These are phyloP conservation scores for Pseudogymnoascus verrucosus DNA, from an alignment of 2,329 filamentous ascomycete species.

Conservation along the genomic window DNA sequence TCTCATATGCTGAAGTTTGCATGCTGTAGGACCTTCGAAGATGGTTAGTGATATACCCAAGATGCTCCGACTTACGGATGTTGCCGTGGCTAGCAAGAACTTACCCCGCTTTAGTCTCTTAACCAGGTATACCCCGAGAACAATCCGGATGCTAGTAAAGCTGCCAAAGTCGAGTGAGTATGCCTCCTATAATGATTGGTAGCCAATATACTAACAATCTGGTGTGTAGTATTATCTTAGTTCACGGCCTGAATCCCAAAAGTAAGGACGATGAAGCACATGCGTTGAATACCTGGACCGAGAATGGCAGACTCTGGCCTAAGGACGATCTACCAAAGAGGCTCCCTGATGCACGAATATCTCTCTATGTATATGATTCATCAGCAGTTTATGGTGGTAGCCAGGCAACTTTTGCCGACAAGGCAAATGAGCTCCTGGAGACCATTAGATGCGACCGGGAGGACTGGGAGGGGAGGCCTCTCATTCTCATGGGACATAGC, in stretches of 20 bases:
- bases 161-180: constrained; percentile 13
- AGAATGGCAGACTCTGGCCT: constrained; percentile 22
- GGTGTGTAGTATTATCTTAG: constrained; percentile 18
- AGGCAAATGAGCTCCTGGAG: constrained; percentile 22
- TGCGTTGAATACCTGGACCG: constrained; percentile 24
- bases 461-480: constrained; percentile 14
- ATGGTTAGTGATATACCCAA: background rate
- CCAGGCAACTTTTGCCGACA: constrained; percentile 18
- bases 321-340: constrained; percentile 20
- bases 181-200: background rate
- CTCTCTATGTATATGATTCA: constrained; percentile 23
- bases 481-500: constrained; percentile 20
- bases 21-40: background rate
- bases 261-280: constrained; percentile 19
- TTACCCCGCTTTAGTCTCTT: constrained; percentile 10
- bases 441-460: constrained; percentile 16
- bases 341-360: constrained; percentile 22
- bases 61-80: background rate
- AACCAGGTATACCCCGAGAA: constrained; percentile 11
- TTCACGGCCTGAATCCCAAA: constrained; percentile 23
- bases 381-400: constrained; percentile 18
- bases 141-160: constrained; percentile 10
- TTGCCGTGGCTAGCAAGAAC: background rate
- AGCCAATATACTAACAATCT: background rate
- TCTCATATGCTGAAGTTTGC: background rate